A percentile compares a stretch with the other conserved stretches of the same genome.
These are phyloP conservation scores for Hymenoscyphus fructigenus DNA, from an alignment of 2,329 filamentous ascomycete species.

Conservation along the genomic window DNA sequence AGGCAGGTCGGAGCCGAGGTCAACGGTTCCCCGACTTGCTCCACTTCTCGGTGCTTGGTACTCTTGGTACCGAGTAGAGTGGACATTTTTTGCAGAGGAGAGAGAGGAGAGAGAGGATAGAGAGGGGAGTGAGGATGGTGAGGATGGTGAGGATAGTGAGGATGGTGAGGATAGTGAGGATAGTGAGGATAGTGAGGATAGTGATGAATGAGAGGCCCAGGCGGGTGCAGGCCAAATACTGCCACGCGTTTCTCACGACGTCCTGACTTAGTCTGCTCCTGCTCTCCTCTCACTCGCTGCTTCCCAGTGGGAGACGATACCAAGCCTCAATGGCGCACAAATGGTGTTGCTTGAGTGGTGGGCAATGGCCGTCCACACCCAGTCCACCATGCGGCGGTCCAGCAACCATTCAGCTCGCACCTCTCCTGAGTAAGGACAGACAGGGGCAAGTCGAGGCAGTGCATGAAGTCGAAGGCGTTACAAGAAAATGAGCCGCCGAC, in stretches of 20 bases:
- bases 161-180: too few relatives aligned
- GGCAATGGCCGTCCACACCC: too few relatives aligned
- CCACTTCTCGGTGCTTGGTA: too few relatives aligned
- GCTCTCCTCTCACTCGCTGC: background rate
- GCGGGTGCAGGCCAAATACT: background rate
- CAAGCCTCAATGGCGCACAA: background rate
- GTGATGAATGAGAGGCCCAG: too few relatives aligned
- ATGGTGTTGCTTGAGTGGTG: background rate
- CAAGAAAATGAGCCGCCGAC: conserved; percentile 12
- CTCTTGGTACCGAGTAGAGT: too few relatives aligned
- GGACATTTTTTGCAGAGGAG: too few relatives aligned
- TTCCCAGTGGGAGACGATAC: background rate
- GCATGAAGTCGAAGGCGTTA: conserved; percentile 11
- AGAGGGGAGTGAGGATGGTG: too few relatives aligned
- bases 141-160: too few relatives aligned
- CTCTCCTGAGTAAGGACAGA: background rate
- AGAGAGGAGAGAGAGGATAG: too few relatives aligned
- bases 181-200: too few relatives aligned
- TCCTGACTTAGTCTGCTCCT: background rate
- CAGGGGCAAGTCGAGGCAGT: conserved; percentile 7
- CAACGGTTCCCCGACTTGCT: too few relatives aligned
- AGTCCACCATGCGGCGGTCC: background rate
- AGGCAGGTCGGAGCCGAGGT: too few relatives aligned
- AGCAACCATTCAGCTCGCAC: background rate
- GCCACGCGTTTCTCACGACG: background rate